Conservation (phyloP, 495 filamentous ascomycete genomes). For the Penicillium herquei region DNA sequence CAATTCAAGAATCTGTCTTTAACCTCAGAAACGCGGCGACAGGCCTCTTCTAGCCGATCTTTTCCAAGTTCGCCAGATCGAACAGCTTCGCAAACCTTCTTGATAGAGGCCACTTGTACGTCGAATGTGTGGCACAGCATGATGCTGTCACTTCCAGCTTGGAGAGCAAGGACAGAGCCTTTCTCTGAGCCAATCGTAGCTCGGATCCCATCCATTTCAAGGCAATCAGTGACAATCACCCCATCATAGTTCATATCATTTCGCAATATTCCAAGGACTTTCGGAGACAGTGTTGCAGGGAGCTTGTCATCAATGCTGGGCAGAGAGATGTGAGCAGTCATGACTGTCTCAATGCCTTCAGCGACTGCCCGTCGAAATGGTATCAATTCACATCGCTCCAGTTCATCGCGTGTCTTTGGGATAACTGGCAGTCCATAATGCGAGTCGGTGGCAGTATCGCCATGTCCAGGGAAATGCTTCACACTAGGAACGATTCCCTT, state of each 20-base stretch:
- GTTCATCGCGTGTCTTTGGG: constrained; percentile 34
- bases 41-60: constrained; percentile 35
- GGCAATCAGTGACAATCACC: constrained; percentile 40
- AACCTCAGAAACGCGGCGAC: constrained; percentile 32
- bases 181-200: constrained; percentile 45
- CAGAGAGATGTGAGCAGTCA: constrained; percentile 46
- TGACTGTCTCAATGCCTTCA: constrained; percentile 40
- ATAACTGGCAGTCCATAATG: constrained; percentile 44
- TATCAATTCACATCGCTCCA: constrained; percentile 40
- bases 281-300: constrained; percentile 39
- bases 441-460: constrained; percentile 43
- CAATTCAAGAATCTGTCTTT: constrained; percentile 37
- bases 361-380: constrained; percentile 45
- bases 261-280: constrained; percentile 37
- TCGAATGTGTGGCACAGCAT: constrained; percentile 53
- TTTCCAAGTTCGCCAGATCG: constrained; percentile 32
- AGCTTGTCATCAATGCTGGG: constrained; percentile 34
- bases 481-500: constrained; percentile 38
- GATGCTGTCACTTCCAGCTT: constrained; percentile 49
- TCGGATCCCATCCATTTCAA: constrained; percentile 50
- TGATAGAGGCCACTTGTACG: constrained; percentile 44
- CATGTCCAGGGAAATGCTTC: constrained; percentile 47
- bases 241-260: constrained; percentile 42
- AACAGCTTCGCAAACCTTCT: constrained; percentile 39
- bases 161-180: constrained; percentile 45